Conservation (phyloP, 805 yeast species). For the Schwanniomyces pseudopolymorphus region DNA sequence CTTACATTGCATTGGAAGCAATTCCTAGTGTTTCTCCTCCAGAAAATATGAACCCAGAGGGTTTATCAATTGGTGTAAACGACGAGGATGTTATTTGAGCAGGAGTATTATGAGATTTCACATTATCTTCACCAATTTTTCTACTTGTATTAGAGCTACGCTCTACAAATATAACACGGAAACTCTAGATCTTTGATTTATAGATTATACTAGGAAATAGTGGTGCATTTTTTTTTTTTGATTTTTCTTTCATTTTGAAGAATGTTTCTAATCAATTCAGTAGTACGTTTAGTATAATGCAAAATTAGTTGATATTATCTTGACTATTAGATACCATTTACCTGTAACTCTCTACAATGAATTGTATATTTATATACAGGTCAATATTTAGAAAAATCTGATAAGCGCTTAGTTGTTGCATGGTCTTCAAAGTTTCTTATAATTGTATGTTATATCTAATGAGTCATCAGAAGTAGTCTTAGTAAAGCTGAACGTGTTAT, state of each 20-base stretch:
- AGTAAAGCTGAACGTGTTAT: neutral
- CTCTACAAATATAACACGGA: too few species aligned
- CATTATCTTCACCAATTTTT: too few species aligned
- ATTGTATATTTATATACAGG: neutral
- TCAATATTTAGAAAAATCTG: neutral
- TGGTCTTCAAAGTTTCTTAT: neutral
- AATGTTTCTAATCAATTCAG: neutral
- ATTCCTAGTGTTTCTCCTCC: conserved; percentile 78
- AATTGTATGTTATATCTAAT: neutral
- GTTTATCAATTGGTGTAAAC: conserved; percentile 33
- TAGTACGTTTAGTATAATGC: neutral
- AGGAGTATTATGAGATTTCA: too few species aligned
- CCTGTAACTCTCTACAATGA: neutral
- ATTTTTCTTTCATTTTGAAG: too few species aligned
- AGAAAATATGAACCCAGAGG: conserved; percentile 65
- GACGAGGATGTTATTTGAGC: conserved; percentile 39
- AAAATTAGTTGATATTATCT: neutral
- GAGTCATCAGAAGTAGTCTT: neutral
- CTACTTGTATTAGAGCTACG: too few species aligned
- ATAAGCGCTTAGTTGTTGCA: neutral
- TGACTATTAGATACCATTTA: neutral
- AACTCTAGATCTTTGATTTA: too few species aligned
- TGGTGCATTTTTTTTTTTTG: too few species aligned
- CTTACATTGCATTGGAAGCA: conserved; percentile 62
- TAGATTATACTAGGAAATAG: too few species aligned